Evolutionary conservation across 148 eudicot species (phyloP).

Genomic region (Rhododendron simsii): DNA sequence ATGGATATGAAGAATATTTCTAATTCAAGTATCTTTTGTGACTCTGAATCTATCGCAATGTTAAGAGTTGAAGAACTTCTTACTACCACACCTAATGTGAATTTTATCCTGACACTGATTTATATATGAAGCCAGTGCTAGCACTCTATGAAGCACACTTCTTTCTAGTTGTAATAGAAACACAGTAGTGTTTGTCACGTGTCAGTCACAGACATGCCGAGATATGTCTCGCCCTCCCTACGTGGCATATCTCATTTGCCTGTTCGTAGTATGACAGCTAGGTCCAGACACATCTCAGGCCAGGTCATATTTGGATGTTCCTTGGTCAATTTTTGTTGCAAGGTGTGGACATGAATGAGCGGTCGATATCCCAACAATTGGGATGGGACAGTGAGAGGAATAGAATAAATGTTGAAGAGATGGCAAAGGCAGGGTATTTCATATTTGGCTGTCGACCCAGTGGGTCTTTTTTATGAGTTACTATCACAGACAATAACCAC

Average conservation of each 20-base stretch:
- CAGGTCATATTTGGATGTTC: not conserved
- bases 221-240: too few relatives aligned
- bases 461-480: not conserved
- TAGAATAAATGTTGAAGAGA: not conserved
- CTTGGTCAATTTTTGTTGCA: not conserved
- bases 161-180: too few relatives aligned
- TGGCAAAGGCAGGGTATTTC: not conserved
- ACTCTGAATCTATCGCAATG: too few relatives aligned
- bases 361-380: not conserved
- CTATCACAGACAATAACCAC: not conserved
- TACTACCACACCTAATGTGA: not conserved
- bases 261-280: not conserved
- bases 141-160: not conserved
- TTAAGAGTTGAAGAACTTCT: too few relatives aligned
- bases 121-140: too few relatives aligned
- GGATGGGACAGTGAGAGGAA: not conserved
- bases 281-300: not conserved
- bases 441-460: not conserved
- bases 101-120: not conserved
- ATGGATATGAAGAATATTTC: too few relatives aligned
- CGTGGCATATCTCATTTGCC: too few relatives aligned
- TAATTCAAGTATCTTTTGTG: too few relatives aligned
- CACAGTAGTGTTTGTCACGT: too few relatives aligned
- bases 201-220: too few relatives aligned
- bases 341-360: too few relatives aligned